phyloP scores from a whole-genome alignment of 306 rosid genomes.

The Vigna unguiculata region DNA sequence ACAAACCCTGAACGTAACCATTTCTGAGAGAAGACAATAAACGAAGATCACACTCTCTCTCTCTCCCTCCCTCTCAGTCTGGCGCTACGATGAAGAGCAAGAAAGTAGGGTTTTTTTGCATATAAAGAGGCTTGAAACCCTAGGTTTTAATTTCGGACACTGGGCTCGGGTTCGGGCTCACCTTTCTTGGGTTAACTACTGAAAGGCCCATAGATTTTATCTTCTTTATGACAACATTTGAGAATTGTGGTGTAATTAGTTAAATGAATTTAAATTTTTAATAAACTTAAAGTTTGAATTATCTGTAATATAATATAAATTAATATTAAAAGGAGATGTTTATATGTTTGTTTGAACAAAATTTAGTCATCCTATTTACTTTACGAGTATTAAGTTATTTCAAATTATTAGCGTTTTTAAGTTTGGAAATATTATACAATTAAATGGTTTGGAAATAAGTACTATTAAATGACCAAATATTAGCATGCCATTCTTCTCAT shows the following conservation, averaged over 20 bases:
- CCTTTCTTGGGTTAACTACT: background rate
- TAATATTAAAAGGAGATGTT: no score
- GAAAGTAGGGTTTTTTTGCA: conserved; percentile 55
- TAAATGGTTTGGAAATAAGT: no score
- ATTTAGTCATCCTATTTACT: no score
- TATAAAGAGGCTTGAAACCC: conserved; percentile 44
- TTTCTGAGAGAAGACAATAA: conserved; percentile 42
- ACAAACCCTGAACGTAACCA: conserved; percentile 75
- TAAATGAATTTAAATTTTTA: no score
- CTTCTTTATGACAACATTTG: background rate
- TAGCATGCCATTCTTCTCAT: no score
- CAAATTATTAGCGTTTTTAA: no score
- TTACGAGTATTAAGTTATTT: no score
- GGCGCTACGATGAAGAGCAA: conserved; percentile 3
- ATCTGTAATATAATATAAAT: no score
- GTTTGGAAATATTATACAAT: no score
- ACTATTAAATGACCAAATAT: no score
- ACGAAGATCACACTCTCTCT: conserved; percentile 17
- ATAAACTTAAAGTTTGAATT: no score
- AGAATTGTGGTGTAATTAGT: background rate
- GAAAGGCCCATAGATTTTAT: conserved; percentile 2
- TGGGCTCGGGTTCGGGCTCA: background rate
- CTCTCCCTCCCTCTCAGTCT: background rate
- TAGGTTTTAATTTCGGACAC: background rate
- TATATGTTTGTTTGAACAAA: no score